Evolutionary conservation across 2,329 filamentous ascomycete genomes (phyloP).

Genomic region (Fusarium veterinarium): DNA sequence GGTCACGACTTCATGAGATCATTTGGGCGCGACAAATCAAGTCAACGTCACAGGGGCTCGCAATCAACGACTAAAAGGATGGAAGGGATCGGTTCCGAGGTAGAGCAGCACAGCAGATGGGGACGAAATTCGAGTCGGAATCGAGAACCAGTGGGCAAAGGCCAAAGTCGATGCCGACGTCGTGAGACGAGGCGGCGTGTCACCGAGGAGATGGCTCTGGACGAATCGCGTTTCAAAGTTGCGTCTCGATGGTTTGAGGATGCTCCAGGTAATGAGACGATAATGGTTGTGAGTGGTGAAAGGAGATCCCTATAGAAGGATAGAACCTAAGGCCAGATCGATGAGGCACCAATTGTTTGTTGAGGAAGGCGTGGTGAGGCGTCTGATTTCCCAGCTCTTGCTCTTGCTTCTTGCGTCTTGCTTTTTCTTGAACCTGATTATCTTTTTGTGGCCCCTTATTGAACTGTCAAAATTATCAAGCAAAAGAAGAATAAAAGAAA

Average conservation of each 20-base stretch:
- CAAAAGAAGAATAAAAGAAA: constrained; percentile 15
- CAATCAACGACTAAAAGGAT: constrained; percentile 37
- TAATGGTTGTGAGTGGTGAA: constrained; percentile 24
- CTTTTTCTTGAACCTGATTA: constrained; percentile 19
- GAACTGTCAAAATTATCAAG: constrained; percentile 29
- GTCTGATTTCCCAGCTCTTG: constrained; percentile 28
- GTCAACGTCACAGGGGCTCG: constrained; percentile 30
- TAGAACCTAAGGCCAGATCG: constrained; percentile 22
- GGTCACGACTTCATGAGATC: constrained; percentile 21
- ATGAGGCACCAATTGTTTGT: constrained; percentile 20
- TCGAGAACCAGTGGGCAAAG: constrained; percentile 24
- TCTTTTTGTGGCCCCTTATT: constrained; percentile 13
- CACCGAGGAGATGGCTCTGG: constrained; percentile 29
- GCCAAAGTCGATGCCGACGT: constrained; percentile 2
- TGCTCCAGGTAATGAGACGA: constrained; percentile 25
- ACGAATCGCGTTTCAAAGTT: constrained; percentile 46
- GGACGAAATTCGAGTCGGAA: constrained; percentile 17
- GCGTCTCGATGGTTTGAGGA: constrained; percentile 40
- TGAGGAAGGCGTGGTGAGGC: constrained; percentile 19
- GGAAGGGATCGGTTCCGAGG: constrained; percentile 6
- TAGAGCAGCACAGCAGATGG: constrained; percentile 29
- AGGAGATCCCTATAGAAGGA: background rate
- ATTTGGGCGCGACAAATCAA: constrained; percentile 1
- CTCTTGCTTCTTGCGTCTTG: background rate
- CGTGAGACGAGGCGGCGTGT: constrained; percentile 25